Evolutionary conservation across 495 filamentous ascomycete species (phyloP), one percentile per base, ranked within the genome.

Genomic region (Talaromyces adpressus): DNA sequence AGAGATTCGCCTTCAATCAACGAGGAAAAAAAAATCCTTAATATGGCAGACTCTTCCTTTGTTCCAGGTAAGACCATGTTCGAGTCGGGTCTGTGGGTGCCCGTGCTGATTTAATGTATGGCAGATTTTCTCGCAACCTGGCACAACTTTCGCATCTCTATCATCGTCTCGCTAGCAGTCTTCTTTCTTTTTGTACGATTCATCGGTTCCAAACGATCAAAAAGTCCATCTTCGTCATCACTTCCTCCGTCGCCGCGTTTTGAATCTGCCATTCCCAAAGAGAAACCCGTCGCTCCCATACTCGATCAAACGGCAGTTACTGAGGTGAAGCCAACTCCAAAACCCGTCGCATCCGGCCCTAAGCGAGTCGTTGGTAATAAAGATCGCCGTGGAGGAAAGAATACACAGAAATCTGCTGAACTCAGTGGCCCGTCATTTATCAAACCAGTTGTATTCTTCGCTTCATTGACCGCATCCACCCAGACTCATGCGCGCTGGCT

Each of bases 371-470:
- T 75, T 27, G 75, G 77, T 18, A 79, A 72, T 49, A 75, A 73
- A 57, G 74, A 72, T 16, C 57, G 60, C 9, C 75, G 75, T 63
- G 69, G 65, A 16, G 66, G 68, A 20, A 67, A 68, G 14, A 62
- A 71, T 18, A 69, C 67, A 22, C 61, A 64, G 22, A 16, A 54
- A 12, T 63, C 66, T 9, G 64, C 53, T 29, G 67, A 74, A 57
- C 34, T 66, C 6, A 62, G 67, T 9, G 66, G 69, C 20, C 30
- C 70, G 58, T 63, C 66, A 1, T 69, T 64, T 65, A 85, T 96
- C 41, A 92, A 96, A 69, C 82, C 88, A 1, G 74, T 96, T 22
- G 79, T 97, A 2, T 97, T 97, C 78, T 98, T 85, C 72, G 92
- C 91, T 6, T 94, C 92, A 7, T 77, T 97, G 64, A 93, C 89